Evolutionary conservation across 352 stramenopile genomes (phyloP).

Genomic region (Peronospora destructor): DNA sequence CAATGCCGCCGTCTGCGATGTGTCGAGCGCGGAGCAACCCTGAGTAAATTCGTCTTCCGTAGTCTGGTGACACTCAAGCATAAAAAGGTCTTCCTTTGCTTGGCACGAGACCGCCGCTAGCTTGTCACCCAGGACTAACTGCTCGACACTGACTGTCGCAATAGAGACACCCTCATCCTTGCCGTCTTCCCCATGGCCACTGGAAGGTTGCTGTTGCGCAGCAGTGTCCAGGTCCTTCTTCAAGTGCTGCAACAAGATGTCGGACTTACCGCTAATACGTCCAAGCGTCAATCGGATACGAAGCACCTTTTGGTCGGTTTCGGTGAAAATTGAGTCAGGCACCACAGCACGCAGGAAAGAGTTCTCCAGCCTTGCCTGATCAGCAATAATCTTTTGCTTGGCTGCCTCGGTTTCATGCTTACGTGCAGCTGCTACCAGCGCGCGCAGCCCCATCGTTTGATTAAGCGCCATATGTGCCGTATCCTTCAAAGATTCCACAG

Average conservation of each 20-base stretch:
- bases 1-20: conserved; percentile 31
- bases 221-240: conserved; percentile 54
- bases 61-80: conserved; percentile 66
- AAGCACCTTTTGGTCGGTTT: conserved; percentile 68
- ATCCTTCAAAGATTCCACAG: conserved; percentile 68
- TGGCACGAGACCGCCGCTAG: conserved; percentile 51
- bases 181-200: conserved; percentile 15
- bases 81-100: conserved; percentile 64
- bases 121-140: conserved; percentile 54
- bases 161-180: conserved; percentile 29
- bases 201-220: conserved; percentile 22
- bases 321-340: conserved; percentile 62
- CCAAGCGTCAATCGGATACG: conserved; percentile 58
- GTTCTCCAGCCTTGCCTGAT: conserved; percentile 62
- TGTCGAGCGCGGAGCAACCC: conserved; percentile 39
- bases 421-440: conserved; percentile 45
- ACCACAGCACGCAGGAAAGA: conserved; percentile 59
- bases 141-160: conserved; percentile 33
- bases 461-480: conserved; percentile 66
- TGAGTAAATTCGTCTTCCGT: conserved; percentile 57
- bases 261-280: conserved; percentile 57
- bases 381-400: conserved; percentile 58
- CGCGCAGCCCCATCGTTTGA: conserved; percentile 66
- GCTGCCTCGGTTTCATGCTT: conserved; percentile 63
- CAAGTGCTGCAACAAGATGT: conserved; percentile 62